Conservation (phyloP, 164 flowering plant genomes). For the Paratinospora sagittata region DNA sequence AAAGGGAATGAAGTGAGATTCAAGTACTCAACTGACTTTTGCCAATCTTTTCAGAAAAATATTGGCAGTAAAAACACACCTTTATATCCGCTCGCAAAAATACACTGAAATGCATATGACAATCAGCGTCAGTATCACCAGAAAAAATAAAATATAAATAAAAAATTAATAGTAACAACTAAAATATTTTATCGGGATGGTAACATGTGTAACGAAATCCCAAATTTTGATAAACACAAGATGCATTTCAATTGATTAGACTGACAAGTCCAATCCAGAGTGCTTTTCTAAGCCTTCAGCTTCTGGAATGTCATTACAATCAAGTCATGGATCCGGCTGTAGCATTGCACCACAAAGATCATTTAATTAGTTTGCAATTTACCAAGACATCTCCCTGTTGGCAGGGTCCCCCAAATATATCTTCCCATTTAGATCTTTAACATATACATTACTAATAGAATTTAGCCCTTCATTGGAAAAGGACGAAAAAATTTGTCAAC, state of each 20-base stretch:
- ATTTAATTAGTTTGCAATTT: background rate
- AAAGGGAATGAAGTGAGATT: background rate
- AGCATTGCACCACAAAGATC: background rate
- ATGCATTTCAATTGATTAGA: background rate
- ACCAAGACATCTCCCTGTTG: background rate
- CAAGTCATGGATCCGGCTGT: background rate
- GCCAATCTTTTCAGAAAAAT: background rate
- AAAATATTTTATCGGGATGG: background rate
- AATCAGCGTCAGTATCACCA: constrained; percentile 19
- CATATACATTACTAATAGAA: background rate
- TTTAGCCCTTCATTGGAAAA: background rate
- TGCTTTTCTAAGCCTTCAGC: background rate
- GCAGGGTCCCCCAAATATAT: background rate
- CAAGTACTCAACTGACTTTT: background rate
- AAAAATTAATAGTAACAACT: background rate
- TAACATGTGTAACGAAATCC: background rate
- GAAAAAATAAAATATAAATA: background rate
- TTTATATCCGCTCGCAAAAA: constrained; percentile 91
- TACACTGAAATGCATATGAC: constrained; percentile 46
- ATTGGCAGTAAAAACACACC: constrained; percentile 29
- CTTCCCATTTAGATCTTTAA: background rate
- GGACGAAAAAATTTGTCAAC: constrained; percentile 25
- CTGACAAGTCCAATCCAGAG: background rate
- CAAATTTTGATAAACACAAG: background rate
- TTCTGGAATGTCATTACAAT: background rate